Base-by-base conservation (phyloP, 805 yeast genomes). In the Starmera amethionina region DNA sequence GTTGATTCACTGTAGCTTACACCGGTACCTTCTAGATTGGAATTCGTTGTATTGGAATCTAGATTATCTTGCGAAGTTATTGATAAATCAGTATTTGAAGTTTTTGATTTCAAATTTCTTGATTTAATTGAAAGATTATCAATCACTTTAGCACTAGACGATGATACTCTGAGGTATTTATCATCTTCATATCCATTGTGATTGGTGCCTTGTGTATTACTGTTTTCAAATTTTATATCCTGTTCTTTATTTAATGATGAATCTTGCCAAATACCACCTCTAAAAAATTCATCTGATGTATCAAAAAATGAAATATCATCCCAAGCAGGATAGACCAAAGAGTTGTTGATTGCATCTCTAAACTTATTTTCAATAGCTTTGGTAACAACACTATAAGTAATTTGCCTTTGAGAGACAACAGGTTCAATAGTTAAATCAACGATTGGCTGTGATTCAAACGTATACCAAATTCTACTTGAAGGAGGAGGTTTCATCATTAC, bases 251-350 rank as follows among this genome's bases (percentile, higher is more conserved):
- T 22, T 6, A 22, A 22, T 22, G 27, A 6, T 22, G 43, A 41
- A 18, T 67, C 66, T 46, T 82, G 88, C 97, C 97, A 90, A 19
- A 90, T 77, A 14, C 98, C 98, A 38, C 96, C 98, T 46, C 96
- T 73, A 58, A 78, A 93, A 12, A 86, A 60, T 46, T 86, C 95
- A 32, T 62, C 69, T 3, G 51, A 34, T 0, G 96, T 78, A 40
- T 75, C 66, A 52, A 69, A 82, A 54, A 85, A 82, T 0, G 79
- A 75, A 33, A 87, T 59, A 56, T 90, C 97, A 58, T 90, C 97
- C 88, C 87, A 82, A 51, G 70, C 78, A 2, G 98, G 98, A 29
- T 75, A 59, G 1, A 93, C 97, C 37, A 93, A 61, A 8, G 93
- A 74, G 30, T 85, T 93, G 45, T 71, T 76, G 32, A 90, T 68